Evolutionary conservation across 257 asterid genomes (phyloP), one percentile per base, ranked within the genome.

Genomic region (Datura wrightii): DNA sequence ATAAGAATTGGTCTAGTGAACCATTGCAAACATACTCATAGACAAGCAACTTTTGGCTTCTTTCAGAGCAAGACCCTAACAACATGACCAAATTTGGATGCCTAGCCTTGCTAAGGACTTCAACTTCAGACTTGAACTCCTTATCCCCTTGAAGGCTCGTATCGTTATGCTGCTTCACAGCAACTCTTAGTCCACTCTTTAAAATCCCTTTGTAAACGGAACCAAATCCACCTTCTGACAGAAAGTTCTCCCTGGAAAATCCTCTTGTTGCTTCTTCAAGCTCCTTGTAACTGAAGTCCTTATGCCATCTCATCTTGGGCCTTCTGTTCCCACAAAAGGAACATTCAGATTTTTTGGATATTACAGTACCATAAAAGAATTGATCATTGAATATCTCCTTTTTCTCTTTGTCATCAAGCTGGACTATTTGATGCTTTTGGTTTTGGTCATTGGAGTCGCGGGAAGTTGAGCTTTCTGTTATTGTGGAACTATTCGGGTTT

Each of bases 191-290:
- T 60, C 94, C 94, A n/a, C 84, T 90, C 79, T 81, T 90, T 59
- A 93, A 86, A 83, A 8, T 36, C 24, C 97, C 98, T 82, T 24
- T 83, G 50, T 84, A 94, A 60, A 94, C 95, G 54, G 63, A 84
- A 42, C 98, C 97, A 76, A 94, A 94, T 63, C 98, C 98, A 16
- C 98, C 95, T 88, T 93, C 94, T 4, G 97, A 93, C 15, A 94
- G 48, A 71, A 69, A 92, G 13, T 92, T 94, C 0, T 87, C 63
- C 0, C 3, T 19, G 1, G 90, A 85, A 81, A 94, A 93, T n/a
- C 92, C 89, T 3, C 67, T 10, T 8, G 98, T 94, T 3, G 95
- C 97, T 86, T 91, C 92, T 5, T 84, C 69, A 10, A 94, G 93
- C 82, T 92, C 95, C n/a, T 52, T 85, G 19, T 88, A 91, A 50